Evolutionary conservation across 2,329 filamentous ascomycete species (phyloP), one percentile per base, ranked within the genome.

Genomic region (Chaetomiaceae sp.): DNA sequence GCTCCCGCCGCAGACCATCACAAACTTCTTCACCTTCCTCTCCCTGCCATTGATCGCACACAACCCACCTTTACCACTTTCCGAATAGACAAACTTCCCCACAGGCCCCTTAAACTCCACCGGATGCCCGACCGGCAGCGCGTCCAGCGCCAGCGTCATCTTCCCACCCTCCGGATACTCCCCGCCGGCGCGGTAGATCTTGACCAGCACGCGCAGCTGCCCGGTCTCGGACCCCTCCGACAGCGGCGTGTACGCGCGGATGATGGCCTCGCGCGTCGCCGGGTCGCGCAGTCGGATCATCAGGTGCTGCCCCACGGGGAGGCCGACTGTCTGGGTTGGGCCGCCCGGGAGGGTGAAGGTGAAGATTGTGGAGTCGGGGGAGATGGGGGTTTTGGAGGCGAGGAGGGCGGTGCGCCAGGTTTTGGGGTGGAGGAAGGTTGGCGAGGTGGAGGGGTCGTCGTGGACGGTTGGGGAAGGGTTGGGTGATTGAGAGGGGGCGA

Each of bases 81-180:
- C 84, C 0, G 83, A 69, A 58, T 95, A 95, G 58, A 85, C 79
- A 53, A 95, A 91, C 57, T 88, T 87, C 7, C 90, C 90, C 4
- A 89, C 83, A 0, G 90, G 90, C 0, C 90, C 89, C 67, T 93
- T 94, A 71, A 95, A 84, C 41, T 95, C 87, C 44, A 93, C 81
- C 36, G 72, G 73, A 52, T 88, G 79, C 9, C 86, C 88, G 0
- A 88, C 54, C 0, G 84, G 80, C 1, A 95, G 70, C 10, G 76
- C 64, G 51, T 95, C 86, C 1, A 96, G 72, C 0, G 86, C 85
- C 63, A 79, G 78, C 1, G 86, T 91, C 88, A 95, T 94, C 57
- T 79, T 83, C 0, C 89, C 89, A 9, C 87, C 88, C n/a, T 32
- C 77, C 10, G 26, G 22, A 1, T 9, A n/a, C 10, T 8, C 30